Percentiles rank a stretch among this genome's conserved stretches.
Conservation (phyloP, 1,139 yeast species). For the Taphrina confusa region DNA sequence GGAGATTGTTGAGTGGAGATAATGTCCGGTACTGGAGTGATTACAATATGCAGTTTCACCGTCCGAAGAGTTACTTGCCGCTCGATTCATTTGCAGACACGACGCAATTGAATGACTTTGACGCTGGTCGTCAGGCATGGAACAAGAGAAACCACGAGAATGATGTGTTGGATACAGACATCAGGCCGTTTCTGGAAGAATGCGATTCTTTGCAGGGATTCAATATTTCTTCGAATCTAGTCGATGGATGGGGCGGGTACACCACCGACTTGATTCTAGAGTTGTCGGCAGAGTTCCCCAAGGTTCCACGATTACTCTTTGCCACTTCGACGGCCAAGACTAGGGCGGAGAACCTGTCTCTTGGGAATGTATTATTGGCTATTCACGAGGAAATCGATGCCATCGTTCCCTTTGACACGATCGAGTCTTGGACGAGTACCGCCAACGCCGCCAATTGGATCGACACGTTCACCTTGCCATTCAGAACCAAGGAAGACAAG, state of each 20-base stretch:
- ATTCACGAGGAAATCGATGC: slow-evolving; percentile 17
- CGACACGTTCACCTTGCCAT: slow-evolving; percentile 34
- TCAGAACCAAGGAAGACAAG: slow-evolving; percentile 6
- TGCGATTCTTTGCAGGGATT: slow-evolving; percentile 75
- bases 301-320: slow-evolving; percentile 12
- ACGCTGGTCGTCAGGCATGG: slow-evolving; percentile 44
- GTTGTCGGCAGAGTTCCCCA: slow-evolving; percentile 62
- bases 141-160: slow-evolving; percentile 44
- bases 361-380: slow-evolving; percentile 4
- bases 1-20: slow-evolving; percentile 43
- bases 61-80: slow-evolving; percentile 60
- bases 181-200: slow-evolving; percentile 69
- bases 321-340: slow-evolving; percentile 2
- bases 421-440: slow-evolving; percentile 18
- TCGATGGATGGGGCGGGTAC: slow-evolving; percentile 85
- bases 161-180: slow-evolving; percentile 58
- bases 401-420: slow-evolving; percentile 3
- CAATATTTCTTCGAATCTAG: slow-evolving; percentile 66
- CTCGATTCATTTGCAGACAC: slow-evolving; percentile 16
- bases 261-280: slow-evolving; percentile 55
- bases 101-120: slow-evolving; percentile 10
- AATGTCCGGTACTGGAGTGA: slow-evolving; percentile 79
- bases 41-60: slow-evolving; percentile 66
- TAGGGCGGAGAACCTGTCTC: background rate
- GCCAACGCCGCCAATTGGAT: slow-evolving; percentile 29